Base-by-base conservation (phyloP, 192 early-diverging fungal species). In the Polychytrium aggregatum region DNA sequence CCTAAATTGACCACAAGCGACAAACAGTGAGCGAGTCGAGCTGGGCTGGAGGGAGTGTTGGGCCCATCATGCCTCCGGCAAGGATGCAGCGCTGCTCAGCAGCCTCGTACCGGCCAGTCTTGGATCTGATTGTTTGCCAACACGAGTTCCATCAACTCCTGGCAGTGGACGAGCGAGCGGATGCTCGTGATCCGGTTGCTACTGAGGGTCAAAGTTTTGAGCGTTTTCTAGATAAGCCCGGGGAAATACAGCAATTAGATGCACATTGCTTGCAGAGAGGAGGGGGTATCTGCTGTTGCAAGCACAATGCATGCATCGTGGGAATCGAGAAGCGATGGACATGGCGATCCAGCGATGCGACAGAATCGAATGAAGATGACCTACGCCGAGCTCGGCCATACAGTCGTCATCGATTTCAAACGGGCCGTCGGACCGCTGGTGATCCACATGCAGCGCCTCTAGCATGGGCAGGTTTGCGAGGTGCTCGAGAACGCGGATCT, bases 381-480 rank as follows among this genome's bases (percentile, higher is more conserved):
- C 34, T 60, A 73, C 71, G 16, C 50, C 49, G 8, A 74, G 25
- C 9, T 50, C 17, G 6, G 42, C 37, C 50, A 72, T 48, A n/a
- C 44, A 61, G 8, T 44, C 65, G 9, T 21, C 18, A 44, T 71
- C 65, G 49, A 74, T 60, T 20, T 47, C 53, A 26, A 74, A 30
- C 17, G 39, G 20, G 16, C 39, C 42, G 14, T 17, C 22, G 26
- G 60, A 42, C 39, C 38, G 40, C 45, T 77, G 74, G 20, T 64
- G 44, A 44, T 77, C 71, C n/a, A 77, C 35, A 28, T 74, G 68
- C n/a, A 77, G 52, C 13, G 46, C 41, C 36, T 71, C 63, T 20
- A 77, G 48, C 9, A 56, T 27, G 8, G 60, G 64, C 21, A 74
- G 58, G 30, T 25, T 10, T 14, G 55, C 29, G 18, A 71, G 41